phyloP scores from a whole-genome alignment of 2,329 filamentous ascomycete genomes.

The Zymoseptoria ardabiliae region DNA sequence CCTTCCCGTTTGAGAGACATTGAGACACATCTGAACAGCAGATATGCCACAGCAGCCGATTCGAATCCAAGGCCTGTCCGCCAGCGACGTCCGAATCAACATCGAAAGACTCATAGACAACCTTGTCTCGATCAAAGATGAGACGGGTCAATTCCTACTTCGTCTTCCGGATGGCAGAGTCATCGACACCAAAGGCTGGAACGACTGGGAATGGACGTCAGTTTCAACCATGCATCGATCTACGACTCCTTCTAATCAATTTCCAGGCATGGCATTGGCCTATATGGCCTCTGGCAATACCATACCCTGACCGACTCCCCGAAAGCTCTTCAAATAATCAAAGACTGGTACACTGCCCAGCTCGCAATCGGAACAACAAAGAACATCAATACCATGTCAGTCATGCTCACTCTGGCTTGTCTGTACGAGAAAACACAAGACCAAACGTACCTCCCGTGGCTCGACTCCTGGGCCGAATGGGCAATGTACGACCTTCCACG shows the following conservation, averaged over 20 bases:
- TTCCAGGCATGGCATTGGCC: constrained; percentile 64
- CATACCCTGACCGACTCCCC: constrained; percentile 62
- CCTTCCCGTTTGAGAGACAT: background rate
- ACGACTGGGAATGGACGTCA: constrained; percentile 58
- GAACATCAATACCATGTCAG: constrained; percentile 80
- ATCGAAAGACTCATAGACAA: constrained; percentile 64
- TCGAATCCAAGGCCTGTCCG: constrained; percentile 33
- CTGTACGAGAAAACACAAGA: constrained; percentile 70
- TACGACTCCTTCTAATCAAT: background rate
- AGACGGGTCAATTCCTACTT: constrained; percentile 65
- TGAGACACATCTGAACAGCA: background rate
- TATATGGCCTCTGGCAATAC: constrained; percentile 78
- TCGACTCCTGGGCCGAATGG: constrained; percentile 78
- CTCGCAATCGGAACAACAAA: constrained; percentile 69
- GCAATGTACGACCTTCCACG: constrained; percentile 68
- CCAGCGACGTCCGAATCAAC: constrained; percentile 43
- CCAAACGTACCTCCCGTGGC: constrained; percentile 63
- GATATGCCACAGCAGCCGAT: constrained; percentile 33
- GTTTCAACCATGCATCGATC: background rate
- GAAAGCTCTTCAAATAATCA: constrained; percentile 56
- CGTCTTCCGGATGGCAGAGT: constrained; percentile 63
- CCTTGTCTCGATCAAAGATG: constrained; percentile 70
- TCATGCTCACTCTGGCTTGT: constrained; percentile 66
- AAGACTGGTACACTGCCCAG: constrained; percentile 64
- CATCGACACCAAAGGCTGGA: constrained; percentile 80